Evolutionary conservation across 345 rosid genomes (phyloP), one percentile per base, ranked within the genome.

Genomic region (Linum usitatissimum): DNA sequence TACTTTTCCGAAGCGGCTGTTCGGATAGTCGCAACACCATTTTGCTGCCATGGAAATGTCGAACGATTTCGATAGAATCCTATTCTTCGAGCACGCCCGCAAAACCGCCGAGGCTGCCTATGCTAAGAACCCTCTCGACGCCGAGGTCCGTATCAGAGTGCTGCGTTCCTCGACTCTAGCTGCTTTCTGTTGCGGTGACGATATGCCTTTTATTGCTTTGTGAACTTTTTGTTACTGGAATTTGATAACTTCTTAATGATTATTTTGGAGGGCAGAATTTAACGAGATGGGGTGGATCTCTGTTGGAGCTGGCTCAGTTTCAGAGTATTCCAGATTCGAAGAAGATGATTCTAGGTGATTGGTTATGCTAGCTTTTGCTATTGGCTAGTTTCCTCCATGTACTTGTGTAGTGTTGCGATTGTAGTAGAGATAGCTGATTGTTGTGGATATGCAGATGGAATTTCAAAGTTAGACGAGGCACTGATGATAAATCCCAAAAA

Each of bases 251-350:
- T 3, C 48, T 57, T 45, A 68, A 8, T 55, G 15, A 0, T 30
- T 8, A 12, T 14, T 55, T 55, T 20, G 23, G 15, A 49, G 48
- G 18, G 6, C 72, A 92, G 98, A 92, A 92, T 68, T 68, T 92
- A 64, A 84, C 86, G 18, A 83, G 82, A 70, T 92, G 98, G 98
- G 96, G 83, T 57, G 93, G 95, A 53, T 77, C 88, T 66, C 62
- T 92, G 68, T 59, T 92, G 66, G 98, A 92, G 79, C 63, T 89
- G 81, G 83, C 95, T 64, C 98, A 87, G 85, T 89, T 87, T 77
- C 95, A 85, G 69, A 77, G 53, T 42, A 51, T 73, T 63, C 30
- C 76, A 8, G 95, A 89, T 66, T 69, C 96, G 2, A 90, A 86
- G 77, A 79, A 76, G 74, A 81, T 82, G 88, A 78, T 92, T 64